A percentile compares a stretch with the other conserved stretches of the same genome.
Evolutionary conservation across 495 filamentous ascomycete genomes (phyloP).

Genomic region (Aspergillus nidulans): DNA sequence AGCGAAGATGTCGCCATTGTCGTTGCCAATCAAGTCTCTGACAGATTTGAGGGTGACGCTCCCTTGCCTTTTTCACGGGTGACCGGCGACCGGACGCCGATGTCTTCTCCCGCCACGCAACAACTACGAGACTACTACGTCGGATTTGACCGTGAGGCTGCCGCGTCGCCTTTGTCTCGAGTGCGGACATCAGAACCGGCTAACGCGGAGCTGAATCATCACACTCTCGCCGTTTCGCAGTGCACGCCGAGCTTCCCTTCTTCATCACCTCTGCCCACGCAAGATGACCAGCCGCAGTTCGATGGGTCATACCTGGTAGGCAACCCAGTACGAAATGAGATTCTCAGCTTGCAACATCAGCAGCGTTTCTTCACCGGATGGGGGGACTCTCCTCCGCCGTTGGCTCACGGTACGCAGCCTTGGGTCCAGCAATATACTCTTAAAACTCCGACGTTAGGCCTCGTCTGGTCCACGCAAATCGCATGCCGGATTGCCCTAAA

Average conservation of each 20-base stretch:
- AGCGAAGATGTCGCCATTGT: slow-evolving; percentile 76
- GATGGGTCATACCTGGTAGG: slow-evolving; percentile 39
- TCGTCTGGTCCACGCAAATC: slow-evolving; percentile 88
- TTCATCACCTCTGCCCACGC: slow-evolving; percentile 23
- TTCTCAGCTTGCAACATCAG: slow-evolving; percentile 77
- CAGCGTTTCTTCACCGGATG: slow-evolving; percentile 93
- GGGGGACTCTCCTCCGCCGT: slow-evolving; percentile 54
- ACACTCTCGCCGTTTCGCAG: slow-evolving; percentile 16
- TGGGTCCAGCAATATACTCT: slow-evolving; percentile 24
- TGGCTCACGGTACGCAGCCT: neutral
- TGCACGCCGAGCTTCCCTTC: slow-evolving; percentile 30
- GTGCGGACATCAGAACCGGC: slow-evolving; percentile 12
- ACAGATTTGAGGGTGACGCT: slow-evolving; percentile 59
- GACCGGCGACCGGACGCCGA: neutral
- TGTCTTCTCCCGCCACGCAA: slow-evolving; percentile 15
- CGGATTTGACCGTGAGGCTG: slow-evolving; percentile 14
- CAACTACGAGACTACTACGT: slow-evolving; percentile 8
- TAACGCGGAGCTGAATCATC: slow-evolving; percentile 16
- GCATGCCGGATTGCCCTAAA: slow-evolving; percentile 74
- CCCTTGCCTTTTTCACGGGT: slow-evolving; percentile 3
- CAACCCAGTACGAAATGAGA: slow-evolving; percentile 36
- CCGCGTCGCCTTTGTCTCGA: slow-evolving; percentile 21
- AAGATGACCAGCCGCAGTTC: slow-evolving; percentile 34
- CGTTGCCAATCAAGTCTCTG: slow-evolving; percentile 92
- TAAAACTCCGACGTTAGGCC: slow-evolving; percentile 82